These are phyloP conservation scores for Brassica carinata DNA, from an alignment of 345 rosid species.

Conservation along the genomic window DNA sequence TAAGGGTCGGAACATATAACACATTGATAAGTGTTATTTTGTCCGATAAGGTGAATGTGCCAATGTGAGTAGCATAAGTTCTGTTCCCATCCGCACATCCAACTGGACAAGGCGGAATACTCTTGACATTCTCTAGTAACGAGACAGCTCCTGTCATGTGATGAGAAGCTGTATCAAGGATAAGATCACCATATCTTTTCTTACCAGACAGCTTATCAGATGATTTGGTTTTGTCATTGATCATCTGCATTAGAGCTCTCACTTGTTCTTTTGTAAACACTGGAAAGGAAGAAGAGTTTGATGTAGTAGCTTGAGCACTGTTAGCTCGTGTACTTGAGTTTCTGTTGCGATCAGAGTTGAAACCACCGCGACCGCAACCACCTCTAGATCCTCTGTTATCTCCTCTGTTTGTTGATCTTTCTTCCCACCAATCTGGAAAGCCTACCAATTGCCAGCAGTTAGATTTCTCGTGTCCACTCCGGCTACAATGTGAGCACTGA, in stretches of 20 bases:
- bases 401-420: neutral
- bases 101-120: neutral
- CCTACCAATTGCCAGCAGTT: too few species aligned
- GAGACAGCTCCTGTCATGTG: neutral
- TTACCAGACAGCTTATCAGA: neutral
- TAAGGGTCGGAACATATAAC: too few species aligned
- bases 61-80: too few species aligned
- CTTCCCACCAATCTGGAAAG: neutral
- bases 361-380: neutral
- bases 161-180: neutral
- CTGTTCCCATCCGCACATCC: neutral
- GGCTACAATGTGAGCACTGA: too few species aligned
- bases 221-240: neutral
- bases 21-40: too few species aligned
- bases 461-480: too few species aligned
- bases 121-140: neutral
- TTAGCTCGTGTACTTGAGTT: neutral
- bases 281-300: neutral
- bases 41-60: too few species aligned
- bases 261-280: neutral
- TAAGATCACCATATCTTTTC: neutral
- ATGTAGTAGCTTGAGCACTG: neutral
- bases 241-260: neutral
- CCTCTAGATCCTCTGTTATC: neutral
- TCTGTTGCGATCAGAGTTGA: too few species aligned